Evolutionary conservation across 257 asterid genomes (phyloP).

Genomic region (Vinca minor): DNA sequence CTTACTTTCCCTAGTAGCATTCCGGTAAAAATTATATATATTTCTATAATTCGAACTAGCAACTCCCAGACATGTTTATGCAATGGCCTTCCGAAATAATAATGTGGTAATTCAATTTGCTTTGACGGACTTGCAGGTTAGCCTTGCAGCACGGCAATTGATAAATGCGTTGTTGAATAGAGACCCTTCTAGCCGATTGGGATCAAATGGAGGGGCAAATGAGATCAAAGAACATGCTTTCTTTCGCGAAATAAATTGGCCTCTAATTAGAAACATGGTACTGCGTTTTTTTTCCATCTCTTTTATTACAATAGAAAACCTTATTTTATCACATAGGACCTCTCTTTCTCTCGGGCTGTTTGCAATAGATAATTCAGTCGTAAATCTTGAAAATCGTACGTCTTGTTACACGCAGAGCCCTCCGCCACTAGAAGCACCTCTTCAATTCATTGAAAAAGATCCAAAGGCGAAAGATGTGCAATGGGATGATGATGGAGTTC

Average conservation of each 20-base stretch:
- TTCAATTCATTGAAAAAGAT: constrained; percentile 59
- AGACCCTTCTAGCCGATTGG: constrained; percentile 78
- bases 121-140: constrained; percentile 40
- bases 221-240: constrained; percentile 86
- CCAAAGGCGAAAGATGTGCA: constrained; percentile 39
- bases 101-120: not conserved
- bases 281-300: constrained; percentile 2
- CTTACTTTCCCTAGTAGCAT: constrained; percentile 98
- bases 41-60: no score
- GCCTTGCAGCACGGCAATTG: constrained; percentile 74
- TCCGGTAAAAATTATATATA: constrained; percentile 37
- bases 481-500: constrained; percentile 84
- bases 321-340: no score
- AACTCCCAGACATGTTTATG: no score
- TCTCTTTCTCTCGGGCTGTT: no score
- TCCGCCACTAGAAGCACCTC: constrained; percentile 73
- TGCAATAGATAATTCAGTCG: no score
- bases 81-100: not conserved
- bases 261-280: constrained; percentile 92
- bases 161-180: constrained; percentile 64
- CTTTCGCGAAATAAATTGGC: constrained; percentile 83
- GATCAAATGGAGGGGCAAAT: constrained; percentile 79
- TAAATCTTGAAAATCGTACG: not conserved
- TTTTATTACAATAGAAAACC: not conserved
- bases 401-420: constrained; percentile 58